phyloP scores from a whole-genome alignment of 108 stramenopile genomes.

The Cylindrotheca closterium region DNA sequence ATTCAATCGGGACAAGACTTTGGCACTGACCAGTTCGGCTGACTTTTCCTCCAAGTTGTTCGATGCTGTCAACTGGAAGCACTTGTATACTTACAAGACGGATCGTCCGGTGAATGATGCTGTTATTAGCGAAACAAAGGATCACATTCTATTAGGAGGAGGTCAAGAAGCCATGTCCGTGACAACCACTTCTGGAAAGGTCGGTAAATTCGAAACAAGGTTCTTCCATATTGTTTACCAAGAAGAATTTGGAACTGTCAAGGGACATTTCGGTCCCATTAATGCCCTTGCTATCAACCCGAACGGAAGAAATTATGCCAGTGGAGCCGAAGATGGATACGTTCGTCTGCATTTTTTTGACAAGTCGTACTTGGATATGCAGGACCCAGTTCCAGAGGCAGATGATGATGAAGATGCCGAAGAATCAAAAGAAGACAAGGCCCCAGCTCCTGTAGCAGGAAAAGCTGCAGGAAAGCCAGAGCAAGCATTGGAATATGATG shows the following conservation, averaged over 20 bases:
- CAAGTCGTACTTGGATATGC: slow-evolving; percentile 94
- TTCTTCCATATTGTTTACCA: slow-evolving; percentile 97
- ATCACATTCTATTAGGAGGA: slow-evolving; percentile 97
- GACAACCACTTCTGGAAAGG: slow-evolving; percentile 96
- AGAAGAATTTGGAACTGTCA: slow-evolving; percentile 96
- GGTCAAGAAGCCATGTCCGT: slow-evolving; percentile 99
- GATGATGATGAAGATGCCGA: slow-evolving; percentile 47
- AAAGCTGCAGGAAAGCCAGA: background rate
- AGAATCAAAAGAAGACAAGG: background rate
- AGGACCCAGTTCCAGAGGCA: slow-evolving; percentile 92
- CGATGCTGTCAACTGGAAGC: slow-evolving; percentile 88
- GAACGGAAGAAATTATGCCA: slow-evolving; percentile 89
- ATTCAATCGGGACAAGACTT: slow-evolving; percentile 93
- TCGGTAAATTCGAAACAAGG: slow-evolving; percentile 97
- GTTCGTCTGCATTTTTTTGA: slow-evolving; percentile 97
- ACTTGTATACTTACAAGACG: slow-evolving; percentile 93
- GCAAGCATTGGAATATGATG: background rate
- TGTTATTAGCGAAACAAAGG: slow-evolving; percentile 92
- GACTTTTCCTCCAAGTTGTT: slow-evolving; percentile 94
- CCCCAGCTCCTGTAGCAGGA: too few species aligned
- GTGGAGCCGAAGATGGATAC: slow-evolving; percentile 96
- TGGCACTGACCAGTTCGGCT: slow-evolving; percentile 93
- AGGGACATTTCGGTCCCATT: slow-evolving; percentile 99
- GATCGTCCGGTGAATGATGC: slow-evolving; percentile 99
- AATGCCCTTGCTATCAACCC: slow-evolving; percentile 98